Base-by-base conservation (phyloP, 1,284 basidiomycete species). In the Ceratobasidium papillatum region DNA sequence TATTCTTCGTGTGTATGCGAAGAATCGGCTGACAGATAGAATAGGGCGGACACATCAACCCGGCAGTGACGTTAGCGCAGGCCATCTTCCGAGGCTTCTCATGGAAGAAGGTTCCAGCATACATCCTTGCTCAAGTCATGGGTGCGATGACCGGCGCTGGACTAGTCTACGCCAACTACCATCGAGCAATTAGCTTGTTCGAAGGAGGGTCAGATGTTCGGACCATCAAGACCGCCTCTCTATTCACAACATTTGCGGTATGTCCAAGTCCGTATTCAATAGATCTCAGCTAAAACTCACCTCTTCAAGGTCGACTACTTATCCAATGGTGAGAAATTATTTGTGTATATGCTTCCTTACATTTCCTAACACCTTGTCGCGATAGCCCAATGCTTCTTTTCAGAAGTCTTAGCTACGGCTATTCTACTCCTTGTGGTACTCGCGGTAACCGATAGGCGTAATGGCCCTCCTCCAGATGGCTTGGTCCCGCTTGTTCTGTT, bases 231-330 rank as follows among this genome's bases (percentile, higher is more conserved):
- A 93, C 93, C 0, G 92, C 90, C 0, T 81, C 85, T 17, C 81
- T 94, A 27, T 94, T 95, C 79, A 86, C 87, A 4, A 93, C 92
- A 0, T 91, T 89, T 78, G 86, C 90, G 51, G 91, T 91, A 78
- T 74, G 90, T 81, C 64, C 56, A 52, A 0, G 25, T 74, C 0
- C 32, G 7, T 30, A n/a, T 14, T 43, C 11, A 0, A 56, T 52
- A 34, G 47, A 75, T 38, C 22, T 41, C 41, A 32, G 38, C n/a
- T 61, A 27, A 66, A 68, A 63, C 41, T 54, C 9, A 14, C 52
- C 36, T 41, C n/a, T 68, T 54, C 9, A 34, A 63, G 72, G 41
- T 73, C 32, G 74, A 61, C 30, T 66, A 65, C 74, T 78, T 66
- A 61, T 81, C 30, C 52, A 80, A 22, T 77, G 61, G 74, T 58